These are phyloP conservation scores for Rugonectria rugulosa DNA, from an alignment of 2,329 filamentous ascomycete genomes.

Conservation along the genomic window DNA sequence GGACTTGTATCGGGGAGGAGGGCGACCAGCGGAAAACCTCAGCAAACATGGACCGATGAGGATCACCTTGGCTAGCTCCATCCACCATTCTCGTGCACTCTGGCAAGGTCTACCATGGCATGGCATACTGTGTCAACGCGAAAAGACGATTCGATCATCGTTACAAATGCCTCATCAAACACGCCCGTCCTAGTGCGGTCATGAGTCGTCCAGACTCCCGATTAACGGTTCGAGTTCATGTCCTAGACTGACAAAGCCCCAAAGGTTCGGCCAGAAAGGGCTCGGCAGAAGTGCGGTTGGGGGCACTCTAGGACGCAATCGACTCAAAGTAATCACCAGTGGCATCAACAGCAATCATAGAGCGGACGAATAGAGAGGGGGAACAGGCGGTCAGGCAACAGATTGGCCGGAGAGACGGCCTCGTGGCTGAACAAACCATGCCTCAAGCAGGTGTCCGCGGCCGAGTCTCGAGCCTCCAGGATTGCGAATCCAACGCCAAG, in stretches of 20 bases:
- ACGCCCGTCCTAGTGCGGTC: constrained; percentile 30
- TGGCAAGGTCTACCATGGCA: constrained; percentile 34
- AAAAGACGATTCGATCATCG: constrained; percentile 34
- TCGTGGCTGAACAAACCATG: constrained; percentile 26
- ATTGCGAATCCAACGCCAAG: constrained; percentile 29
- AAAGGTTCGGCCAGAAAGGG: constrained; percentile 23
- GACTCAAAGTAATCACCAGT: constrained; percentile 21
- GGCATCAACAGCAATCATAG: constrained; percentile 20
- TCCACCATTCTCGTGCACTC: constrained; percentile 31
- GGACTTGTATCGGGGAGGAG: constrained; percentile 30
- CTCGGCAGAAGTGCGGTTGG: constrained; percentile 21
- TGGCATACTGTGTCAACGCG: constrained; percentile 33
- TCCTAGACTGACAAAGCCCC: constrained; percentile 19
- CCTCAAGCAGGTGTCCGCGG: constrained; percentile 33
- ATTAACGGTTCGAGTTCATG: constrained; percentile 31
- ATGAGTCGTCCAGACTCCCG: constrained; percentile 28
- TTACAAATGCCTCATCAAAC: constrained; percentile 39
- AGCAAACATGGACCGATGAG: constrained; percentile 26
- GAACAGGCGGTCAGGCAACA: constrained; percentile 37
- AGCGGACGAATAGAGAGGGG: constrained; percentile 30
- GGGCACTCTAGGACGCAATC: constrained; percentile 19
- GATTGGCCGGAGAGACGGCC: constrained; percentile 32
- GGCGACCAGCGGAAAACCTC: constrained; percentile 29
- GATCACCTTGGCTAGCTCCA: constrained; percentile 25
- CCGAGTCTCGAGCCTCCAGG: constrained; percentile 30